A percentile compares a stretch with the other conserved stretches of the same genome.
These are phyloP conservation scores for Neoboletus magnificus DNA, from an alignment of 768 basidiomycete species.

Conservation along the genomic window DNA sequence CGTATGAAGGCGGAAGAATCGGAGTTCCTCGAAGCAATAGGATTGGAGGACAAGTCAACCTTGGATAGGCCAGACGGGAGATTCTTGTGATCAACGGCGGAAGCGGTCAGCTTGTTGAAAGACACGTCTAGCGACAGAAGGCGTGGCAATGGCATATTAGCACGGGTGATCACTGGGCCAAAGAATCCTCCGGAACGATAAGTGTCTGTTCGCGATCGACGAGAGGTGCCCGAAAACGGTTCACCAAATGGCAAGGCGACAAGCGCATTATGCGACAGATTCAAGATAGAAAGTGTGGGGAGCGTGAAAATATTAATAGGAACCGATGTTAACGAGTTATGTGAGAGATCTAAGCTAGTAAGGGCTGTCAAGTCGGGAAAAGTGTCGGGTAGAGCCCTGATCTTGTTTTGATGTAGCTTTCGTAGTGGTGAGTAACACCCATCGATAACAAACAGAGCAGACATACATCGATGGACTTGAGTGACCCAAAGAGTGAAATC, in stretches of 20 bases:
- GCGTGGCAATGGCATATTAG: slow-evolving; percentile 61
- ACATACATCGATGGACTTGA: slow-evolving; percentile 77
- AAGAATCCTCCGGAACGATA: slow-evolving; percentile 57
- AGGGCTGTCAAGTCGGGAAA: slow-evolving; percentile 68
- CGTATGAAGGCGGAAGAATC: slow-evolving; percentile 37
- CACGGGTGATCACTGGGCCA: slow-evolving; percentile 55
- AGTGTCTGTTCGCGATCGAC: slow-evolving; percentile 23
- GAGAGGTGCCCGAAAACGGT: slow-evolving; percentile 42
- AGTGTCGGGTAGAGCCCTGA: slow-evolving; percentile 57
- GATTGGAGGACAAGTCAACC: slow-evolving; percentile 65
- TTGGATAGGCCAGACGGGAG: slow-evolving; percentile 56
- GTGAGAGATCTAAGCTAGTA: slow-evolving; percentile 67
- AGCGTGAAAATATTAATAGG: slow-evolving; percentile 66
- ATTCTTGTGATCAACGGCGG: slow-evolving; percentile 46
- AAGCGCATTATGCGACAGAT: slow-evolving; percentile 69
- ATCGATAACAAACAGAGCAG: background rate
- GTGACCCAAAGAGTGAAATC: slow-evolving; percentile 78
- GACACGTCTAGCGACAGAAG: slow-evolving; percentile 64
- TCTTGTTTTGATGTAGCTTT: slow-evolving; percentile 74
- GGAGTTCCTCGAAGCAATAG: slow-evolving; percentile 44
- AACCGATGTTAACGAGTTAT: slow-evolving; percentile 62
- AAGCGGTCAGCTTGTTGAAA: slow-evolving; percentile 59
- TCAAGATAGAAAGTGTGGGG: slow-evolving; percentile 61
- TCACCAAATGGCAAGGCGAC: slow-evolving; percentile 58
- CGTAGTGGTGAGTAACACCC: background rate